phyloP scores from a whole-genome alignment of 2,329 filamentous ascomycete genomes.

The Ophiostoma sp. region DNA sequence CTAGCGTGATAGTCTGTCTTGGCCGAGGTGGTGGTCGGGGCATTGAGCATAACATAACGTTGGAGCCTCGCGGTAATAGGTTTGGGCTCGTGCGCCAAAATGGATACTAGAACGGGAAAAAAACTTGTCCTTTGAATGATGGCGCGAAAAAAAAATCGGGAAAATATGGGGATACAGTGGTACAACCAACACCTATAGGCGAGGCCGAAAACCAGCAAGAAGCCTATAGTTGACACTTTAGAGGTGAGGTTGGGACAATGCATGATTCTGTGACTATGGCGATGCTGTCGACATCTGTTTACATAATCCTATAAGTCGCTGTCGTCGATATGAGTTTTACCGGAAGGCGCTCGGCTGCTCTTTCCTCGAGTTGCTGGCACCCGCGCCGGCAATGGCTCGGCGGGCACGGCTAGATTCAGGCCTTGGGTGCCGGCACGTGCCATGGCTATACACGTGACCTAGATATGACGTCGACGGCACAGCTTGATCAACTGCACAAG shows the following conservation, averaged over 20 bases:
- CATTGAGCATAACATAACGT: background rate
- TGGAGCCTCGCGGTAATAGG: too few relatives aligned
- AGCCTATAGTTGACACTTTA: background rate
- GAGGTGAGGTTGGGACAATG: too few relatives aligned
- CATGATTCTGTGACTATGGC: too few relatives aligned
- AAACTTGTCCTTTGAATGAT: slow-evolving; percentile 23
- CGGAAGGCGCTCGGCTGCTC: slow-evolving; percentile 8
- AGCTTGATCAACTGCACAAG: background rate
- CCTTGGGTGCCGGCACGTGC: background rate
- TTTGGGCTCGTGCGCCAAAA: too few relatives aligned
- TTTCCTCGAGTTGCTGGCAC: slow-evolving; percentile 12
- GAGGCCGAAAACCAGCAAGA: background rate
- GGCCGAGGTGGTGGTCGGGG: background rate
- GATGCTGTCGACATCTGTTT: too few relatives aligned
- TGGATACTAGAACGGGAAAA: slow-evolving; percentile 20
- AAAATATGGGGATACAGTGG: slow-evolving; percentile 23
- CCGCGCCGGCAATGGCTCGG: slow-evolving; percentile 1
- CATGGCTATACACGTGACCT: background rate
- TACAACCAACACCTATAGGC: slow-evolving; percentile 4
- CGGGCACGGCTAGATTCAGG: background rate
- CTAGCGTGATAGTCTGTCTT: background rate
- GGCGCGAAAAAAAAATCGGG: slow-evolving; percentile 23
- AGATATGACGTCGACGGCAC: background rate
- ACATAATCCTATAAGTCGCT: background rate
- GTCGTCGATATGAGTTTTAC: background rate